Conservation (phyloP, 2,329 filamentous ascomycete genomes). For the Fusarium staphyleae region DNA sequence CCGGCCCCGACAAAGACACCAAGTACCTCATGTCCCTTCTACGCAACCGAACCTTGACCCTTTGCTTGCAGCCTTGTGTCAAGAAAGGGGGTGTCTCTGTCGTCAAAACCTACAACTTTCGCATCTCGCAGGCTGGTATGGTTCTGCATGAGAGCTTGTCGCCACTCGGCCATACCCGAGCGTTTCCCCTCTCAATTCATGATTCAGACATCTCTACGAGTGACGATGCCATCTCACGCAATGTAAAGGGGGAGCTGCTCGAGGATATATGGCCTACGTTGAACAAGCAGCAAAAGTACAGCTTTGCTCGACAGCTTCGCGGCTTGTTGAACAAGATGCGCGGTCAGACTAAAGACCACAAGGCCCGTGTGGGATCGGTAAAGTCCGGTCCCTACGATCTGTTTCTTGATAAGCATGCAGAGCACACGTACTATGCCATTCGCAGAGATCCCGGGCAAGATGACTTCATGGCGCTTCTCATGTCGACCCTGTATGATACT, state of each 20-base stretch:
- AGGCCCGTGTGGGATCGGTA: conserved; percentile 20
- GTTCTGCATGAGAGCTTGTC: conserved; percentile 28
- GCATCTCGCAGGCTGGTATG: conserved; percentile 34
- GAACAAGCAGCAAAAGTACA: conserved; percentile 31
- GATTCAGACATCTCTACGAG: conserved; percentile 4
- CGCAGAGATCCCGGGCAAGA: conserved; percentile 18
- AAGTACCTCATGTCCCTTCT: conserved; percentile 30
- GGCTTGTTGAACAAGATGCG: conserved; percentile 39
- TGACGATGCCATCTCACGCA: conserved; percentile 13
- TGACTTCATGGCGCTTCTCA: conserved; percentile 39
- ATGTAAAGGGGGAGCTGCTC: conserved; percentile 37
- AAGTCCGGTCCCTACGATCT: conserved; percentile 37
- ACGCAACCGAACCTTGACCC: conserved; percentile 17
- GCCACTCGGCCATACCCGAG: conserved; percentile 11
- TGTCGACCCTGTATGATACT: conserved; percentile 36
- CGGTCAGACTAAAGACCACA: neutral
- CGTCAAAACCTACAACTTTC: conserved; percentile 18
- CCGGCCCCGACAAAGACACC: conserved; percentile 20
- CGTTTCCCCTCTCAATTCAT: conserved; percentile 20
- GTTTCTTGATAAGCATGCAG: conserved; percentile 40
- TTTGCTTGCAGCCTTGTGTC: conserved; percentile 11
- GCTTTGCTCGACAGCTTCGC: conserved; percentile 40
- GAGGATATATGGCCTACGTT: conserved; percentile 42
- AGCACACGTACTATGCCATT: conserved; percentile 43
- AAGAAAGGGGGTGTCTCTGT: neutral